Conservation (phyloP, 2,329 filamentous ascomycete genomes). For the Alternaria sp. region DNA sequence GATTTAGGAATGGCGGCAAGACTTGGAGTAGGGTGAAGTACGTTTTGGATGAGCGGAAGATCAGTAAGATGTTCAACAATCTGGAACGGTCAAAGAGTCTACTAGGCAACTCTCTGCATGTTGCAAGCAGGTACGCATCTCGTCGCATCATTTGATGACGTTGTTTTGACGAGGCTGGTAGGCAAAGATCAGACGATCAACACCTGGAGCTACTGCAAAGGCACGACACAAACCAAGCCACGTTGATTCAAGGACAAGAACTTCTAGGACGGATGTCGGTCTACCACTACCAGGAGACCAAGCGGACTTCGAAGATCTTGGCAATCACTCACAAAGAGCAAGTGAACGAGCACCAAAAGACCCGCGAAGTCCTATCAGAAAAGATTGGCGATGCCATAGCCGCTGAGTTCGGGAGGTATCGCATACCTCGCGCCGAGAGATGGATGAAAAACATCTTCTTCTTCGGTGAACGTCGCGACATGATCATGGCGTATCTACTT, state of each 20-base stretch:
- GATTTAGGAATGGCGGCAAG: conserved; percentile 3
- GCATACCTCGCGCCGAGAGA: background rate
- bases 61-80: conserved; percentile 5
- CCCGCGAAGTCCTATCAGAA: background rate
- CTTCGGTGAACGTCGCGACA: conserved; percentile 9
- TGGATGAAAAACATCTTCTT: conserved; percentile 2
- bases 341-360: background rate
- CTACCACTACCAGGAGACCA: background rate
- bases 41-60: conserved; percentile 10
- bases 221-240: background rate
- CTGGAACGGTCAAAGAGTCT: conserved; percentile 13
- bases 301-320: background rate
- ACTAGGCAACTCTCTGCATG: conserved; percentile 2
- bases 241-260: background rate
- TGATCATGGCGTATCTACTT: conserved; percentile 14
- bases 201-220: background rate
- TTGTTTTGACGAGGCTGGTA: background rate
- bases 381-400: background rate
- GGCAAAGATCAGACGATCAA: background rate
- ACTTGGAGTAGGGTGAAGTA: conserved; percentile 17
- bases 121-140: conserved; percentile 10
- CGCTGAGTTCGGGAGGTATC: background rate
- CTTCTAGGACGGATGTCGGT: background rate
- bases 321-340: background rate
- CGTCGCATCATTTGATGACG: background rate